A percentile compares a stretch with the other conserved stretches of the same genome.
Evolutionary conservation across 179 eudicot species (phyloP).

Genomic region (Drosera spatulata): DNA sequence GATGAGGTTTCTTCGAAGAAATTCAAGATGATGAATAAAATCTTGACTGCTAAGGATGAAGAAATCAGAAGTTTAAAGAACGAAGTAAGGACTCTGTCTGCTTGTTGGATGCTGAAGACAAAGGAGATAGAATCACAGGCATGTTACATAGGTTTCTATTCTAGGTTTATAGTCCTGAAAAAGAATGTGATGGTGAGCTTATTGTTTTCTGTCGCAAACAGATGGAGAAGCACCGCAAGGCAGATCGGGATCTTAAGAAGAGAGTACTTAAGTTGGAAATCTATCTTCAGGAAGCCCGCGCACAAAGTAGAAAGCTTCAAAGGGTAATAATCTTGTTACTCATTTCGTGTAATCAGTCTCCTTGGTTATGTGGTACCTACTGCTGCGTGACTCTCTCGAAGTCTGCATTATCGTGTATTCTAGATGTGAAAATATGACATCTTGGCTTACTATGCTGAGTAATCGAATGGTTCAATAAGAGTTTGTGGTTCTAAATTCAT

Average conservation of each 20-base stretch:
- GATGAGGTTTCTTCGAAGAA: slow-evolving; percentile 81
- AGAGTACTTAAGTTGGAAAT: slow-evolving; percentile 88
- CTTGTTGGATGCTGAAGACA: slow-evolving; percentile 82
- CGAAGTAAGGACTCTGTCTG: slow-evolving; percentile 68
- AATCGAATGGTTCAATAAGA: too few species aligned
- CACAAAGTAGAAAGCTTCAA: slow-evolving; percentile 89
- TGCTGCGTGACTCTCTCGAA: too few species aligned
- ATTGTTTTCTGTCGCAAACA: slow-evolving; percentile 14
- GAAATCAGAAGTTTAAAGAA: slow-evolving; percentile 68
- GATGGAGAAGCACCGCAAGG: slow-evolving; percentile 77
- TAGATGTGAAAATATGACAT: too few species aligned
- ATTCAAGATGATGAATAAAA: slow-evolving; percentile 56
- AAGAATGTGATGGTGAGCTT: not conserved
- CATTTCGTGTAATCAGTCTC: too few species aligned
- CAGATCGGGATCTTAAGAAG: slow-evolving; percentile 85
- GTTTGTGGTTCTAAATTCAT: too few species aligned
- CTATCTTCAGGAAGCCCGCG: slow-evolving; percentile 94
- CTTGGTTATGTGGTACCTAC: too few species aligned
- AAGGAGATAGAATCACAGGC: slow-evolving; percentile 89
- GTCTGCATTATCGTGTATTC: too few species aligned
- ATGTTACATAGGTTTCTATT: not conserved
- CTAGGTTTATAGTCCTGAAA: too few species aligned
- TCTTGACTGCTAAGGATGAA: slow-evolving; percentile 59
- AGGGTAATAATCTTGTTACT: slow-evolving; percentile 36
- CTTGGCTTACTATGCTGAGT: too few species aligned